Conservation (phyloP, 306 rosid species). For the Coriaria nepalensis region DNA sequence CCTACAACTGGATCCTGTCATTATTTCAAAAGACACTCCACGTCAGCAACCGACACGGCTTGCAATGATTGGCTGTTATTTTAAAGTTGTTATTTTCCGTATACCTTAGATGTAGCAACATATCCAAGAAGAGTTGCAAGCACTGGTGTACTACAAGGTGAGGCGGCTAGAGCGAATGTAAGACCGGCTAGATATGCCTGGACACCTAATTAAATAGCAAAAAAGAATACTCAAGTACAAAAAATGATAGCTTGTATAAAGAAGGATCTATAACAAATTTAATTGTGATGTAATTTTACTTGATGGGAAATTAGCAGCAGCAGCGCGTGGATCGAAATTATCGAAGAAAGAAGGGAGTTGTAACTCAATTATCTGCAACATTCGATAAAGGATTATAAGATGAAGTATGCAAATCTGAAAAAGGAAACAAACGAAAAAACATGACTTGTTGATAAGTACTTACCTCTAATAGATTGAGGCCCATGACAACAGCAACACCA, state of each 20-base stretch:
- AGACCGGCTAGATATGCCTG: constrained; percentile 96
- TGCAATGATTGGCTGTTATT: too few species aligned
- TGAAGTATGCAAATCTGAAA: too few species aligned
- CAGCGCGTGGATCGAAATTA: constrained; percentile 81
- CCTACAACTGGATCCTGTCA: constrained; percentile 77
- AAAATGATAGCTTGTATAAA: too few species aligned
- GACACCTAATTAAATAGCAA: constrained; percentile 47
- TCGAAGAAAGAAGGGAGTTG: constrained; percentile 77
- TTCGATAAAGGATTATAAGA: constrained; percentile 7
- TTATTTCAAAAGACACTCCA: too few species aligned
- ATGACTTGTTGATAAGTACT: too few species aligned
- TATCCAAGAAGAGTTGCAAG: constrained; percentile 73
- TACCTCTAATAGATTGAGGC: constrained; percentile 90
- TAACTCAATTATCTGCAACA: constrained; percentile 71
- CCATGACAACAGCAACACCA: constrained; percentile 85
- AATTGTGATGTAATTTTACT: too few species aligned
- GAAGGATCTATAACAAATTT: too few species aligned
- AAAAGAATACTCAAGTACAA: too few species aligned
- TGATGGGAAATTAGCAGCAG: constrained; percentile 85
- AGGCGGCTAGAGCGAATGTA: constrained; percentile 93
- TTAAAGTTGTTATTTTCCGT: too few species aligned
- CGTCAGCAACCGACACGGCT: too few species aligned
- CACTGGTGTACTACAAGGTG: constrained; percentile 94
- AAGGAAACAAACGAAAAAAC: too few species aligned
- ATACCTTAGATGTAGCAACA: constrained; percentile 97